phyloP scores from a whole-genome alignment of 2,329 filamentous ascomycete genomes.

The Chrysosporium keratinophilum region DNA sequence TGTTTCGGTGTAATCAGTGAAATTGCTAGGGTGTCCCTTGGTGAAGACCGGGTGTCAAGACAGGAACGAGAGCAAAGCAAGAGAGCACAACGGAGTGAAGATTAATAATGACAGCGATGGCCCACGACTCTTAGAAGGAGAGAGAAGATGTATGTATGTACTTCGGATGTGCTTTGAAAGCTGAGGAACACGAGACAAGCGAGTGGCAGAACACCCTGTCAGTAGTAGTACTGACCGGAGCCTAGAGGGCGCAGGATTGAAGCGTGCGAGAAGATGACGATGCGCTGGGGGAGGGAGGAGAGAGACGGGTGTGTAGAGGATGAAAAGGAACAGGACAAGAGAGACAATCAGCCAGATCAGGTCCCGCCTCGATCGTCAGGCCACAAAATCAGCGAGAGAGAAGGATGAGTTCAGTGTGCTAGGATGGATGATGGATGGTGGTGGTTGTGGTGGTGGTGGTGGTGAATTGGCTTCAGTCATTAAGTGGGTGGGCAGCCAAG shows the following conservation, averaged over 20 bases:
- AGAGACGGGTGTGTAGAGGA: conserved; percentile 3
- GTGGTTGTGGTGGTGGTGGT: neutral
- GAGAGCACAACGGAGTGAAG: neutral
- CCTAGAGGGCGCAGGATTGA: conserved; percentile 4
- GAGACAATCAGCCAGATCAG: conserved; percentile 6
- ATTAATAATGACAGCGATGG: neutral
- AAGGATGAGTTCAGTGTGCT: neutral
- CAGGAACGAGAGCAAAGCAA: neutral
- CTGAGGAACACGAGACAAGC: too few relatives aligned
- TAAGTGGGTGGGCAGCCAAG: conserved; percentile 2
- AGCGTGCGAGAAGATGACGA: too few relatives aligned
- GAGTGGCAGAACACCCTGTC: neutral
- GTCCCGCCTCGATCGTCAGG: conserved; percentile 11
- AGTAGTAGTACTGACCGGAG: neutral
- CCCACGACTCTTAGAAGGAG: too few relatives aligned
- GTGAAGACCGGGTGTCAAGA: neutral
- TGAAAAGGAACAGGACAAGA: neutral
- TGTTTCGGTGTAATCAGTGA: neutral
- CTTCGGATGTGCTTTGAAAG: neutral
- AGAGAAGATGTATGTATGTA: neutral
- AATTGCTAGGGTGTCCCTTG: conserved; percentile 9
- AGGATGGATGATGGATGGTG: neutral
- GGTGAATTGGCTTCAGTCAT: neutral
- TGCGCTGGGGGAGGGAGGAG: conserved; percentile 9
- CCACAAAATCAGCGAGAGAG: neutral